Evolutionary conservation across 371 early-diverging fungal genomes (phyloP), one percentile per base, ranked within the genome.

Genomic region (Saksenaea oblongispora): DNA sequence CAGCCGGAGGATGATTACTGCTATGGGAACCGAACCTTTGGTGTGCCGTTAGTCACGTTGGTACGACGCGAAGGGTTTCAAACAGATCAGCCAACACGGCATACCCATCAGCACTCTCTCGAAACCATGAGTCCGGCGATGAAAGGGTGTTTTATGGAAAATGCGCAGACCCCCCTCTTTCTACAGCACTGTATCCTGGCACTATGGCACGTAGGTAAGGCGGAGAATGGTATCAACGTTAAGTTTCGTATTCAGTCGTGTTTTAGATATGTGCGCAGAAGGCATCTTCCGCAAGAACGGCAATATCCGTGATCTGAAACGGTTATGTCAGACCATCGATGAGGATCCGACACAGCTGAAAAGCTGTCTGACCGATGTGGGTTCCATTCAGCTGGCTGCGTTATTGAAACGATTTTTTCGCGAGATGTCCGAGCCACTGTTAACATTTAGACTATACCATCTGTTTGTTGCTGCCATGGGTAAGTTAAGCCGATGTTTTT

Each of bases 241-340:
- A 18, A 51, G 28, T 17, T 27, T 26, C 15, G 18, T 35, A 27
- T 11, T 31, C n/a, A 18, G 5, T 22, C 41, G 5, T 57, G 13
- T 51, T 39, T 34, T 69, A 90, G 93, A 95, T 71, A 80, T 98
- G 77, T 72, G 83, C 0, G 86, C 90, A 8, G 98, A 97, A 77
- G 98, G 98, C 7, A 89, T 97, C 7, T 98, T 98, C 84, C 86
- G 98, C 60, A 97, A 96, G 73, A 98, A 95, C 67, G 98, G 98
- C 15, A 97, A 98, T 70, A 95, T 98, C 62, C 83, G 93, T 42
- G 76, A 91, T 28, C 80, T 97, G 47, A 91, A 92, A 60, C 90
- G 91, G 36, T 72, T 93, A 55, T 84, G 87, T n/a, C 95, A 96
- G 17, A 70, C 79, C 0, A 74, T 87, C n/a, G 94, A 96, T 67